A percentile compares a stretch with the other conserved stretches of the same genome.
These are phyloP conservation scores for Talaromyces sp. DNA, from an alignment of 2,329 filamentous ascomycete species.

Conservation along the genomic window DNA sequence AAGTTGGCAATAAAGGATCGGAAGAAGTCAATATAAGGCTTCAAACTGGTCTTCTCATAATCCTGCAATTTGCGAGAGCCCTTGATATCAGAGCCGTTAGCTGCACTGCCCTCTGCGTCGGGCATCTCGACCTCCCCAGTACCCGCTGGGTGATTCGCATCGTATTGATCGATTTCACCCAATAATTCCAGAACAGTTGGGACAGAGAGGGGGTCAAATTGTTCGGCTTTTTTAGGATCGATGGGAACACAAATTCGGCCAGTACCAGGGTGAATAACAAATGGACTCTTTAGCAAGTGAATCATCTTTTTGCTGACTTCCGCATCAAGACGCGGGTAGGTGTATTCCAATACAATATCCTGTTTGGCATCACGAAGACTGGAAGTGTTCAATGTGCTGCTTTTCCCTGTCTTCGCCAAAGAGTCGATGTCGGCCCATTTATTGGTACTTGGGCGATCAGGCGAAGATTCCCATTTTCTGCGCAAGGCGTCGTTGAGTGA, in stretches of 20 bases:
- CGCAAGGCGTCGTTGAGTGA: conserved; percentile 75
- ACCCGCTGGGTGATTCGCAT: conserved; percentile 40
- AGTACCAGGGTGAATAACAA: conserved; percentile 93
- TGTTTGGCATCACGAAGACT: conserved; percentile 87
- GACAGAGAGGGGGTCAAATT: conserved; percentile 85
- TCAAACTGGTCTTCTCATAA: conserved; percentile 96
- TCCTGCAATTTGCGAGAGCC: conserved; percentile 64
- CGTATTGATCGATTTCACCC: conserved; percentile 83
- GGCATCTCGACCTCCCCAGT: conserved; percentile 46
- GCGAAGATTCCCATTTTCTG: conserved; percentile 87
- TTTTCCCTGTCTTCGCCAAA: conserved; percentile 74
- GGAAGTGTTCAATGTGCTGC: conserved; percentile 70
- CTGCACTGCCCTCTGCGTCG: conserved; percentile 41
- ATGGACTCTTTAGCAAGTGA: conserved; percentile 95
- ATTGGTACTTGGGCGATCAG: conserved; percentile 70
- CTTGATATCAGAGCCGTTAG: conserved; percentile 35
- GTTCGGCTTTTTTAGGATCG: conserved; percentile 70
- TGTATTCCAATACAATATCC: conserved; percentile 95
- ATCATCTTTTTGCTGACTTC: conserved; percentile 98
- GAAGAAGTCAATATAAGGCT: conserved; percentile 90
- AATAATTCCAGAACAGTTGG: conserved; percentile 84
- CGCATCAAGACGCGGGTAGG: conserved; percentile 93
- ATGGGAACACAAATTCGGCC: conserved; percentile 96
- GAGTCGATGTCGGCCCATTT: conserved; percentile 97
- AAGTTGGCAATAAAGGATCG: conserved; percentile 75